Evolutionary conservation across 2,329 filamentous ascomycete species (phyloP), one percentile per base, ranked within the genome.

Genomic region (Tolypocladium ovalisporum): DNA sequence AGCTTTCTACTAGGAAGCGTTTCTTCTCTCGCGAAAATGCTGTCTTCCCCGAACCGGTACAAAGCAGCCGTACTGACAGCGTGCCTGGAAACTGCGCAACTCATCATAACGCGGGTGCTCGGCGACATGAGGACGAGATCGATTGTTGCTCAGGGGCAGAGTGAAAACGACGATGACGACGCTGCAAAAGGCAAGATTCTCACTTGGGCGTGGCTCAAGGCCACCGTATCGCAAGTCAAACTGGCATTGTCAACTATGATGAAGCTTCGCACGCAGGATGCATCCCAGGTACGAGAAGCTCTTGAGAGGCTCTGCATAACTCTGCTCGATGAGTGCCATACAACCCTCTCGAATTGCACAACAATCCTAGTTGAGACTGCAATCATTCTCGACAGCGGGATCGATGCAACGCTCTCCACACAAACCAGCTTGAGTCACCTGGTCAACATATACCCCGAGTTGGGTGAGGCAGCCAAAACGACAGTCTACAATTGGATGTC

Each of bases 1-100:
- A 92, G 83, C 60, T 94, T 99, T 66, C 78, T 97, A 47, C 94
- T 95, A 0, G 90, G 92, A 12, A 90, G 90, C 0, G 83, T 96
- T 0, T 97, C 94, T 3, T 84, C 85, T 1, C 75, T 99, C 29
- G 86, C 88, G 2, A 92, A 87, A 65, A 75, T 90, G 0, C 73
- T 96, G 54, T 86, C 88, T 5, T 84, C 84, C 0, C 88, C 86
- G 0, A 82, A 81, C 44, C 79, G 80, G 13, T 73, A 77, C 51
- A 83, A 80, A 63, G 71, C 69, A 1, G 70, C 79, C 44, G 80
- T 95, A 0, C 74, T 97, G 8, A 74, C 85, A 29, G 74, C 74
- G 57, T 82, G 82, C 22, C 68, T 95, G 9, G 73, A 81, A 9
- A 76, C 83, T 0, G 71, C 94, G 13, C 77, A 75, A 42, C 61